Evolutionary conservation across 306 rosid species (phyloP), one percentile per base, ranked within the genome.

Genomic region (Malus orientalis): DNA sequence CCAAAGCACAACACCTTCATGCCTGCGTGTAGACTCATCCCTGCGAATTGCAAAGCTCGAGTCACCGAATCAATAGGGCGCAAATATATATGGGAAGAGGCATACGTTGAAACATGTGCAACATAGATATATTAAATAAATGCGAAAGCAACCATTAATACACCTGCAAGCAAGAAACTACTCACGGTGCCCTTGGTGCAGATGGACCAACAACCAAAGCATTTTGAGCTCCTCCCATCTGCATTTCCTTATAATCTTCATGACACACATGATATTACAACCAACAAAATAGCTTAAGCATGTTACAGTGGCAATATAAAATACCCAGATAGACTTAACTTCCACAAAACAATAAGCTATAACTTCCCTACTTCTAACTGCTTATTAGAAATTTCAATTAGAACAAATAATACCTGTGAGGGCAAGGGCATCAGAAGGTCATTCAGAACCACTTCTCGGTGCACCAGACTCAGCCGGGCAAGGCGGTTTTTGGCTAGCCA

Each of bases 191-290:
- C 73, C 84, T 85, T 70, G 93, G 85, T 71, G 83, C 88, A 38
- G 97, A 22, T 67, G 96, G 99, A 69, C 99, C 98, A 77, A 92
- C 87, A 58, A 89, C 98, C 84, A 92, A 82, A 25, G 96, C 86
- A 73, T 88, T 92, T 55, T 95, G 93, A 59, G 86, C 79, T 78
- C 81, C 85, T 49, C 85, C 86, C 70, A 81, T 86, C 19, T 84
- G 85, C 13, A 63, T 67, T 82, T 82, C 88, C 40, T 86, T 87
- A 55, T 88, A 84, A 78, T 78, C 92, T 71, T 79, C 93, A 1
- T 85, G 96, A 77, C 86, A 91, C 88, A 60, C 57, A 80, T 74
- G 61, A 82, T 18, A 80, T 49, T 40, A 64, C 38, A 44, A 7
- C 54, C 61, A 67, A 51, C 2, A 75, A 57, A 40, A 60, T 47